Conservation (phyloP, 164 flowering plant genomes). For the Stephania yunnanensis region DNA sequence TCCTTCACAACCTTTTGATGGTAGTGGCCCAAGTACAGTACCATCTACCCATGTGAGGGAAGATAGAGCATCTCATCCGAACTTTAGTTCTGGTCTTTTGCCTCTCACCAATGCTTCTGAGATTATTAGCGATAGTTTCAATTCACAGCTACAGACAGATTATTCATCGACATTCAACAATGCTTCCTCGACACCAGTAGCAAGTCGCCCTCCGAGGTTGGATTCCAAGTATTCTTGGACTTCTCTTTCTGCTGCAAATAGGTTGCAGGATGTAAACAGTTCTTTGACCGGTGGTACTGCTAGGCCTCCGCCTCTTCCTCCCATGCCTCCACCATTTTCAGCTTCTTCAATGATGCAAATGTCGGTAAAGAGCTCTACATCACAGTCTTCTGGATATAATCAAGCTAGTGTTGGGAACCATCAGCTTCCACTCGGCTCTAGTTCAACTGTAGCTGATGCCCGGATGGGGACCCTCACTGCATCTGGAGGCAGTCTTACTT, state of each 20-base stretch:
- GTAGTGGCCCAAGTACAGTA: constrained; percentile 19
- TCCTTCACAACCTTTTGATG: constrained; percentile 37
- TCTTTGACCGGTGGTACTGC: constrained; percentile 43
- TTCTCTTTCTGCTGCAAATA: constrained; percentile 33
- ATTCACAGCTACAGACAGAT: constrained; percentile 54
- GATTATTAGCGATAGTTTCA: constrained; percentile 13
- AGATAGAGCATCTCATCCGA: constrained; percentile 16
- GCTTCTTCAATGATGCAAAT: constrained; percentile 34
- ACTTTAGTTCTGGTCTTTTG: constrained; percentile 10
- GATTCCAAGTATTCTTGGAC: constrained; percentile 49
- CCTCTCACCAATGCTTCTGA: constrained; percentile 18
- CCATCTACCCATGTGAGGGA: constrained; percentile 19
- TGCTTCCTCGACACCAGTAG: constrained; percentile 25
- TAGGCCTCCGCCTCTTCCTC: constrained; percentile 86
- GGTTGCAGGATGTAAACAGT: constrained; percentile 21
- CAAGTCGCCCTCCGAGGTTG: constrained; percentile 29
- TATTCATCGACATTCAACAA: constrained; percentile 31
- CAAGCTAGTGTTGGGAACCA: constrained; percentile 29
- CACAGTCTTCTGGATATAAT: constrained; percentile 39
- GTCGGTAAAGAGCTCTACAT: constrained; percentile 31
- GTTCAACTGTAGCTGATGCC: constrained; percentile 29
- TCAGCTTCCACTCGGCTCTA: constrained; percentile 37
- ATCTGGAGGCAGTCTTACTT: constrained; percentile 34
- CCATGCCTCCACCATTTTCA: constrained; percentile 77
- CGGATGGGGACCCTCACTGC: constrained; percentile 32